These are phyloP conservation scores for Pistacia integerrima DNA, from an alignment of 345 rosid genomes.

Conservation along the genomic window DNA sequence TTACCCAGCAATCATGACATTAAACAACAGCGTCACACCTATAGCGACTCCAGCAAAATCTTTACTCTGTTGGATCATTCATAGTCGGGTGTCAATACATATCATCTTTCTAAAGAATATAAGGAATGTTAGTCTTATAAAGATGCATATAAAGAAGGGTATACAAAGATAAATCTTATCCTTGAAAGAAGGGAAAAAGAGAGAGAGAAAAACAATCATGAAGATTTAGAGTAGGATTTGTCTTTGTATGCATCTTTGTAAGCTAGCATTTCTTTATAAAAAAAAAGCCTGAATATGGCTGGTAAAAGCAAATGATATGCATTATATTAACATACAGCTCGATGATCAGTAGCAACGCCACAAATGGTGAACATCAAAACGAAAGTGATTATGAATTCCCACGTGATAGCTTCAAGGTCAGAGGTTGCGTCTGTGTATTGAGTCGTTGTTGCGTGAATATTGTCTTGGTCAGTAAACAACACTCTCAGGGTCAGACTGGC, in stretches of 20 bases:
- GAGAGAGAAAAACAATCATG: too few relatives aligned
- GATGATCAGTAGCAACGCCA: conserved; percentile 46
- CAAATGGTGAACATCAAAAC: conserved; percentile 39
- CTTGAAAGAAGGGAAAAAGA: too few relatives aligned
- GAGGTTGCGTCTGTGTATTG: conserved; percentile 38
- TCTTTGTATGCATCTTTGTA: too few relatives aligned
- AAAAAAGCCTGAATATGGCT: background rate
- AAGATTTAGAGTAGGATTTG: too few relatives aligned
- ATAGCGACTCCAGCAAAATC: conserved; percentile 40
- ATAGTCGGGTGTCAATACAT: background rate
- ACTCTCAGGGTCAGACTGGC: conserved; percentile 42
- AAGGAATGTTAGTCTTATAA: too few relatives aligned
- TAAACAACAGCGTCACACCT: conserved; percentile 37
- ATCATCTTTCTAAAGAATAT: background rate
- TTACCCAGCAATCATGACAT: conserved; percentile 53
- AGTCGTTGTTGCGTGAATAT: conserved; percentile 29
- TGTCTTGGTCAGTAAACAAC: conserved; percentile 30
- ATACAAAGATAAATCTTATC: too few relatives aligned
- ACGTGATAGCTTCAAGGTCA: conserved; percentile 48
- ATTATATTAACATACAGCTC: conserved; percentile 36
- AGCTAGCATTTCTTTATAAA: too few relatives aligned
- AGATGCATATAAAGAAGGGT: too few relatives aligned
- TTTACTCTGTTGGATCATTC: conserved; percentile 30
- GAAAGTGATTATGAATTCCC: conserved; percentile 54
- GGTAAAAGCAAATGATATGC: background rate